phyloP scores from a whole-genome alignment of 495 filamentous ascomycete species.

The Annulohypoxylon nitens region DNA sequence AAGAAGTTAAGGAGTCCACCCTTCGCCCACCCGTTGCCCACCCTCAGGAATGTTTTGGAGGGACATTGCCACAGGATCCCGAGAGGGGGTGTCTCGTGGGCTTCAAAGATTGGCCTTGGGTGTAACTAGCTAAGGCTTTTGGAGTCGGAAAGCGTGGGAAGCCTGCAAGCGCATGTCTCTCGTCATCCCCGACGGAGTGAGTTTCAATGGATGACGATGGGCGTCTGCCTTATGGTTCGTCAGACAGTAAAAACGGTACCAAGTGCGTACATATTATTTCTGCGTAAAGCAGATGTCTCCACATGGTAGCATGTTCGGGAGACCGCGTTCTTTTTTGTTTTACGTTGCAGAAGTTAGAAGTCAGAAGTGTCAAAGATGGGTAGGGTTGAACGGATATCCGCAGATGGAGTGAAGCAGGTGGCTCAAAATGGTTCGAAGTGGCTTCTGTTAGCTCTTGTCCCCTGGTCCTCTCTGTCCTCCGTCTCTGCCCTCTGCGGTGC shows the following conservation, averaged over 20 bases:
- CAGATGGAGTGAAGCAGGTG: slow-evolving; percentile 25
- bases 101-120: slow-evolving; percentile 56
- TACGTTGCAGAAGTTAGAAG: slow-evolving; percentile 23
- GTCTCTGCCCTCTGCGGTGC: neutral
- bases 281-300: slow-evolving; percentile 36
- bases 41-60: slow-evolving; percentile 43
- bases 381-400: slow-evolving; percentile 47
- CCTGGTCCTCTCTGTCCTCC: no score
- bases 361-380: slow-evolving; percentile 15
- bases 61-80: slow-evolving; percentile 58
- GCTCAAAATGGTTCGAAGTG: neutral
- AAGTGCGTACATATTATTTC: slow-evolving; percentile 25
- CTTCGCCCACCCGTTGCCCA: slow-evolving; percentile 33
- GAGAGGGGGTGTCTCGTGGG: slow-evolving; percentile 62
- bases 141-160: slow-evolving; percentile 44
- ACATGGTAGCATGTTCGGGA: slow-evolving; percentile 42
- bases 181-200: slow-evolving; percentile 50
- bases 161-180: slow-evolving; percentile 49
- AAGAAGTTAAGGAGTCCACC: slow-evolving; percentile 1
- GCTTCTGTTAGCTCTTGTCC: slow-evolving; percentile 10
- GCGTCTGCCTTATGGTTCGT: slow-evolving; percentile 43
- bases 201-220: slow-evolving; percentile 46
- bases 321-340: slow-evolving; percentile 19
- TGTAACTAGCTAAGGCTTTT: slow-evolving; percentile 48
- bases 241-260: slow-evolving; percentile 42